A percentile compares a stretch with the other conserved stretches of the same genome.
Conservation (phyloP, 2,329 filamentous ascomycete species). For the Madurella fahalii region DNA sequence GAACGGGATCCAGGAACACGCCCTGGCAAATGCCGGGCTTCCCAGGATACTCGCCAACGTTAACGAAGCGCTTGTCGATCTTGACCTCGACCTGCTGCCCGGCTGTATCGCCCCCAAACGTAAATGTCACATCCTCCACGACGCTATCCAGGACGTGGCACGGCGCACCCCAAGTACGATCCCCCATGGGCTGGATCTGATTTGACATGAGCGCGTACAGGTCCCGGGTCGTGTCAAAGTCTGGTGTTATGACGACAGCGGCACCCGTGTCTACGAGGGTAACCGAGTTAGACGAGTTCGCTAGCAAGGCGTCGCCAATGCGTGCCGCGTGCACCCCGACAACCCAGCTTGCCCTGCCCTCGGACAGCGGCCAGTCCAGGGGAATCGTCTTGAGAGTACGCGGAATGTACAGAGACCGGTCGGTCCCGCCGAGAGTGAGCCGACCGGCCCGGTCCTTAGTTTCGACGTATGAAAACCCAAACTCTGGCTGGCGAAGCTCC, state of each 20-base stretch:
- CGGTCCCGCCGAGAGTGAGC: conserved; percentile 34
- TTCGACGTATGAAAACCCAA: conserved; percentile 29
- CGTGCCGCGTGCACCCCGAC: conserved; percentile 28
- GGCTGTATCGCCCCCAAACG: conserved; percentile 24
- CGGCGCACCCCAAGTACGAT: conserved; percentile 31
- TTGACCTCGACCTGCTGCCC: conserved; percentile 27
- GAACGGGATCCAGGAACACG: conserved; percentile 28
- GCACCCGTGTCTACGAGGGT: conserved; percentile 33
- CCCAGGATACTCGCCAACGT: conserved; percentile 32
- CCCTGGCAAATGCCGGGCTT: conserved; percentile 31
- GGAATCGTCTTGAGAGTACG: conserved; percentile 24
- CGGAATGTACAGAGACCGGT: conserved; percentile 29
- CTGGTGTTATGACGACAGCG: conserved; percentile 31
- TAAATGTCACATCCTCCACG: conserved; percentile 30
- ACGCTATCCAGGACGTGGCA: conserved; percentile 30
- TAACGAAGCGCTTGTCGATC: conserved; percentile 30
- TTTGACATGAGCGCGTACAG: conserved; percentile 32
- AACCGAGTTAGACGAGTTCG: conserved; percentile 17
- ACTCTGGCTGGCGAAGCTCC: conserved; percentile 26
- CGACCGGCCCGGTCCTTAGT: conserved; percentile 23
- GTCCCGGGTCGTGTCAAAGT: conserved; percentile 27
- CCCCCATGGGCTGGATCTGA: conserved; percentile 30
- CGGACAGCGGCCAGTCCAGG: conserved; percentile 23
- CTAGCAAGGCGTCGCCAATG: conserved; percentile 23
- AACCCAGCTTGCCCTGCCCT: conserved; percentile 24